These are phyloP conservation scores for Aspergillus chevalieri DNA, from an alignment of 2,329 filamentous ascomycete species.

Conservation along the genomic window DNA sequence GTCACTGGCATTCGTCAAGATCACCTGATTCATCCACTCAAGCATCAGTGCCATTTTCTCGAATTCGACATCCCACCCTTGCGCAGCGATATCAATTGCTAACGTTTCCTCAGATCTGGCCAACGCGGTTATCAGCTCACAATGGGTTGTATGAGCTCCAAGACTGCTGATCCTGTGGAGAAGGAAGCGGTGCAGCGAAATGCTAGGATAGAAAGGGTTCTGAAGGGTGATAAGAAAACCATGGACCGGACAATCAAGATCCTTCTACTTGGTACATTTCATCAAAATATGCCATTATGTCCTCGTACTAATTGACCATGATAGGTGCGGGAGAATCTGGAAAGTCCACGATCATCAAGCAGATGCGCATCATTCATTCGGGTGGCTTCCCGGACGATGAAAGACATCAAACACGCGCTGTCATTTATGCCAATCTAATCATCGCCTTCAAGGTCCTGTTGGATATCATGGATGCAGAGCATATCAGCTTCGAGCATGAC, in stretches of 20 bases:
- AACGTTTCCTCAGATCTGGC: not conserved
- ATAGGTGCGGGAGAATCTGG: conserved; percentile 91
- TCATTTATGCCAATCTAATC: conserved; percentile 91
- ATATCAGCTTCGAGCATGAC: conserved; percentile 69
- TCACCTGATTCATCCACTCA: conserved; percentile 13
- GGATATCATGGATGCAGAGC: conserved; percentile 83
- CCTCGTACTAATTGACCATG: not conserved
- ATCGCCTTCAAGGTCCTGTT: conserved; percentile 86
- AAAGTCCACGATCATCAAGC: conserved; percentile 95
- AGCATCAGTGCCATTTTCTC: not conserved
- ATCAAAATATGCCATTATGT: not conserved
- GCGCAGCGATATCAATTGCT: not conserved
- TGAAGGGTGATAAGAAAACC: conserved; percentile 82
- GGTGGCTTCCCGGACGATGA: conserved; percentile 86
- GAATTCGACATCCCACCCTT: not conserved
- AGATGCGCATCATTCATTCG: conserved; percentile 97
- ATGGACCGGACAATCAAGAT: conserved; percentile 88
- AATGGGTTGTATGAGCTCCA: conserved; percentile 44
- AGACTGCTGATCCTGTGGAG: conserved; percentile 32
- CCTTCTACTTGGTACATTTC: conserved; percentile 70
- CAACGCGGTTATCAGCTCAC: conserved; percentile 12
- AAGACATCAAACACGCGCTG: conserved; percentile 86
- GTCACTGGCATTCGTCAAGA: conserved; percentile 4
- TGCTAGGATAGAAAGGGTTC: conserved; percentile 73
- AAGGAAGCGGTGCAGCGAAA: conserved; percentile 39